Evolutionary conservation across 1,139 yeast species (phyloP), one percentile per base, ranked within the genome.

Genomic region (Neolecta irregularis): DNA sequence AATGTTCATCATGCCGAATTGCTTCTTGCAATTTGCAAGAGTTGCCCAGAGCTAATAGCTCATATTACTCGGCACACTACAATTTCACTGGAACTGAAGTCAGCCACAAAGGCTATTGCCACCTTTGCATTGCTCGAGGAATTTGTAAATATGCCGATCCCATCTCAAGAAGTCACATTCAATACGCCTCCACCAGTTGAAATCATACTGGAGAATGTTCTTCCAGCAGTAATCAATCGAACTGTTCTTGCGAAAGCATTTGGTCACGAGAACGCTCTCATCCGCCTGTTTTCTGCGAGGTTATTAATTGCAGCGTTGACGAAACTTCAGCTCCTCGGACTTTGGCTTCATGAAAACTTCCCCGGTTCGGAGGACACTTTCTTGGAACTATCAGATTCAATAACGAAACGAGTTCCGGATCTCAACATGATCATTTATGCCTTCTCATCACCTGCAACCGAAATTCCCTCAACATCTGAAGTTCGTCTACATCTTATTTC

Each of bases 61-160:
- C 79, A 85, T 1, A 85, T 77, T 45, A 63, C 72, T 52, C 62
- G 68, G 12, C n/a, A 31, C 17, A 22, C 30, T 12, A 41, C 79
- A 72, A 31, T 64, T 62, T 41, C 81, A 60, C 54, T 59, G 13
- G 85, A 74, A 38, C 91, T 93, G 1, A 66, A 72, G 32, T 58
- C 75, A 40, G 62, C 91, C 1, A 72, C 85, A 4, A 80, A 78
- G 60, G 85, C 92, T 85, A 61, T 81, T 23, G 76, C 88, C 6
- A 75, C 70, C 53, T 67, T 81, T 1, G 58, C 75, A 18, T 55
- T 81, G 6, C 58, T 76, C 35, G 64, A 74, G 1, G 67, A 70
- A 40, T 61, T 78, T 7, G 62, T 78, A n/a, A 62, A 62, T 30
- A 49, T 75, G 2, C 68, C 73, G 1, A 48, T 72, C 8, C 79